Conservation (phyloP, 2,329 filamentous ascomycete genomes). For the Colletotrichum eremochloae region DNA sequence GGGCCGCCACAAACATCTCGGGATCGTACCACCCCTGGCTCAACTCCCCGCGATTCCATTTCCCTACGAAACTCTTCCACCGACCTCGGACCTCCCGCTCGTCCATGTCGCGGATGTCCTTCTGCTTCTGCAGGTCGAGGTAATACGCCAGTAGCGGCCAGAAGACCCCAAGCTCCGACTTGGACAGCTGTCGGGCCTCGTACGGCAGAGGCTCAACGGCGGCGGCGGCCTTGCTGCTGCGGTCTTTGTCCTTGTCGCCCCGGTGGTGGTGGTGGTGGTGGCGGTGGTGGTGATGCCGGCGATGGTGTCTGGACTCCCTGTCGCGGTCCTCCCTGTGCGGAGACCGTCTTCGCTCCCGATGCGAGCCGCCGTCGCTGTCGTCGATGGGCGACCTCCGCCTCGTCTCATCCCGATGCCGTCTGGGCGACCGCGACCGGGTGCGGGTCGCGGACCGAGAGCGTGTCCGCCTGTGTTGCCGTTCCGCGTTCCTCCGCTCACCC, state of each 20-base stretch:
- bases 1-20: constrained; percentile 67
- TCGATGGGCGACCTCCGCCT: constrained; percentile 34
- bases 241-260: constrained; percentile 12
- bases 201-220: constrained; percentile 67
- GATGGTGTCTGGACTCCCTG: constrained; percentile 9
- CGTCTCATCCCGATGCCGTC: constrained; percentile 24
- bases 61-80: constrained; percentile 93
- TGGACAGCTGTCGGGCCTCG: constrained; percentile 74
- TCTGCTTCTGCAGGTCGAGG: constrained; percentile 87
- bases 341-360: constrained; percentile 13
- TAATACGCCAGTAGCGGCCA: constrained; percentile 85
- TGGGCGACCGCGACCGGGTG: constrained; percentile 42
- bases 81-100: constrained; percentile 83
- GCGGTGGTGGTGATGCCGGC: constrained; percentile 38
- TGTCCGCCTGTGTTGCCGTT: neutral
- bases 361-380: constrained; percentile 4
- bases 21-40: constrained; percentile 96
- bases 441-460: constrained; percentile 45
- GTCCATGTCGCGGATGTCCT: constrained; percentile 76
- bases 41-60: constrained; percentile 93
- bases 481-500: constrained; percentile 1
- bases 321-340: constrained; percentile 14
- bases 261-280: constrained; percentile 30
- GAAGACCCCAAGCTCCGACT: constrained; percentile 75
- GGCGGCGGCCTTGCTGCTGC: constrained; percentile 3